A percentile compares a stretch with the other conserved stretches of the same genome.
phyloP scores from a whole-genome alignment of 306 rosid species.

The Fragaria ananassa region DNA sequence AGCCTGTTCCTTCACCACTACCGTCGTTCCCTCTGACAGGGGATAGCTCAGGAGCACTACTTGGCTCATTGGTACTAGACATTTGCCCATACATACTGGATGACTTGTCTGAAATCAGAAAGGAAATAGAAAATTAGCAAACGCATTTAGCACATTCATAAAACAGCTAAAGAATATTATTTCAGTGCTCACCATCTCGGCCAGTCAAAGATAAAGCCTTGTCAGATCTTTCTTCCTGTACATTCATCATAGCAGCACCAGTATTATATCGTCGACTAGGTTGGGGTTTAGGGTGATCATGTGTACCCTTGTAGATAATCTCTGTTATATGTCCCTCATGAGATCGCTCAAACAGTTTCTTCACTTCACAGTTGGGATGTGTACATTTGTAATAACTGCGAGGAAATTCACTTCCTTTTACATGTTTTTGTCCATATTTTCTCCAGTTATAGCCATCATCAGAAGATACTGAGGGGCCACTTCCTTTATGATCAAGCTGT shows the following conservation, averaged over 20 bases:
- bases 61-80: slow-evolving; percentile 55
- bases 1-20: slow-evolving; percentile 53
- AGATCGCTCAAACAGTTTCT: slow-evolving; percentile 89
- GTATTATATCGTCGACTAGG: slow-evolving; percentile 75
- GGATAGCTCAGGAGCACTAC: slow-evolving; percentile 53
- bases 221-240: slow-evolving; percentile 68
- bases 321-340: slow-evolving; percentile 93
- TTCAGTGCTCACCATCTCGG: slow-evolving; percentile 63
- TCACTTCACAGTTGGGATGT: slow-evolving; percentile 97
- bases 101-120: slow-evolving; percentile 50
- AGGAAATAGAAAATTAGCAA: slow-evolving; percentile 22
- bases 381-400: slow-evolving; percentile 99
- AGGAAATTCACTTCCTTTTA: slow-evolving; percentile 96
- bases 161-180: slow-evolving; percentile 12
- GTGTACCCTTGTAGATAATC: slow-evolving; percentile 91
- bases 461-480: slow-evolving; percentile 51
- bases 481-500: slow-evolving; percentile 53
- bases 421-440: slow-evolving; percentile 93
- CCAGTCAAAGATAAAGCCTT: slow-evolving; percentile 57
- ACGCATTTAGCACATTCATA: slow-evolving; percentile 16
- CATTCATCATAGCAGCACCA: slow-evolving; percentile 47
- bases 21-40: slow-evolving; percentile 52
- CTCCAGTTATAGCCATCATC: slow-evolving; percentile 99
- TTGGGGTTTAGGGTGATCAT: slow-evolving; percentile 97
- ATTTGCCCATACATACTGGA: slow-evolving; percentile 52